Conservation (phyloP, 1,284 basidiomycete genomes). For the Ustilago crameri region DNA sequence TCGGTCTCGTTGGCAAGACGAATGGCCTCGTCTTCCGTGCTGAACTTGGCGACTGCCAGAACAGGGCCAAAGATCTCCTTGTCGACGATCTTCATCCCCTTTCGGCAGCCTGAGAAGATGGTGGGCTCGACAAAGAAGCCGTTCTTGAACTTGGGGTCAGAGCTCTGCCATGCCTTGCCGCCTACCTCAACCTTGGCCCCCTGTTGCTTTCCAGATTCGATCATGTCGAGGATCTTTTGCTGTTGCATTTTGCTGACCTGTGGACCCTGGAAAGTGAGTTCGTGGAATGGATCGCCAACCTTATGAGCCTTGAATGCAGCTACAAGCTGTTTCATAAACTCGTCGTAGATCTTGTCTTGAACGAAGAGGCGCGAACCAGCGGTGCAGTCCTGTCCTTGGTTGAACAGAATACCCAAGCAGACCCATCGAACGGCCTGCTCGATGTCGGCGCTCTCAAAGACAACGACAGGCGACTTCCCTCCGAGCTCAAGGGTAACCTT, state of each 20-base stretch:
- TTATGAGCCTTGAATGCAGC: slow-evolving; percentile 70
- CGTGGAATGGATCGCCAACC: slow-evolving; percentile 79
- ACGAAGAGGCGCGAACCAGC: slow-evolving; percentile 80
- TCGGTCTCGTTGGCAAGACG: slow-evolving; percentile 80
- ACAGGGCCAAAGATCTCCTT: slow-evolving; percentile 83
- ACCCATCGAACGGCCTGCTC: slow-evolving; percentile 72
- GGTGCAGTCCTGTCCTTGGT: slow-evolving; percentile 74
- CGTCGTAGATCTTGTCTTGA: slow-evolving; percentile 75
- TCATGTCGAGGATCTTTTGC: slow-evolving; percentile 89
- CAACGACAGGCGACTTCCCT: slow-evolving; percentile 83
- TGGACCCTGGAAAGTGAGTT: slow-evolving; percentile 82
- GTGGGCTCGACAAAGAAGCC: slow-evolving; percentile 71
- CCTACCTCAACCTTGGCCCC: slow-evolving; percentile 79
- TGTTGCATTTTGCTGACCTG: slow-evolving; percentile 82
- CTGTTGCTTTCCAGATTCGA: slow-evolving; percentile 85
- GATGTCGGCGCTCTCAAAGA: slow-evolving; percentile 75
- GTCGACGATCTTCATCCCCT: slow-evolving; percentile 73
- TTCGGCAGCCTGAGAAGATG: slow-evolving; percentile 75
- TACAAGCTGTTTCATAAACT: slow-evolving; percentile 75
- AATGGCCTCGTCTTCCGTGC: slow-evolving; percentile 74
- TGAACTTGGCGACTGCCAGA: slow-evolving; percentile 73
- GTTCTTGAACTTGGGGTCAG: slow-evolving; percentile 68
- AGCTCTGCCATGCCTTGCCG: slow-evolving; percentile 70
- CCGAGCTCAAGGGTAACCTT: slow-evolving; percentile 82
- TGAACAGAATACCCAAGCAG: slow-evolving; percentile 82